Evolutionary conservation across 2,329 filamentous ascomycete species (phyloP).

Genomic region (Colletotrichum euphorbiae): DNA sequence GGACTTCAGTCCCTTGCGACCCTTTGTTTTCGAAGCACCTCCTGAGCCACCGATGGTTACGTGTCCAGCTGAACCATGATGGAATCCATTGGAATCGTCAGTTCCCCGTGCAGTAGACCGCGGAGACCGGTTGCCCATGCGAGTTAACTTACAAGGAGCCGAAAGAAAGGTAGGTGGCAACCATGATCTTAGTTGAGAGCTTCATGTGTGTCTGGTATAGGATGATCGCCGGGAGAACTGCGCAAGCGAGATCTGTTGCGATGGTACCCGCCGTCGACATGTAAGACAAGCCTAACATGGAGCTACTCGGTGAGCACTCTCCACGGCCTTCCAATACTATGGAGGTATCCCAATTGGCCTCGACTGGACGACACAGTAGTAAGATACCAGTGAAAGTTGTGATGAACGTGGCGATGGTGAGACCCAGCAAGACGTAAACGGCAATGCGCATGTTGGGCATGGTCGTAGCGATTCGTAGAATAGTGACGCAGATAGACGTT

Average conservation of each 20-base stretch:
- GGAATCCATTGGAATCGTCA: background rate
- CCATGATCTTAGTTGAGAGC: constrained; percentile 39
- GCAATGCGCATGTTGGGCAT: constrained; percentile 40
- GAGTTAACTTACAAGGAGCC: constrained; percentile 41
- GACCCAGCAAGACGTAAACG: constrained; percentile 40
- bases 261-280: constrained; percentile 49
- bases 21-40: constrained; percentile 24
- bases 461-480: constrained; percentile 48
- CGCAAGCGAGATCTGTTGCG: constrained; percentile 48
- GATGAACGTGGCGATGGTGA: constrained; percentile 44
- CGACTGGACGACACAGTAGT: constrained; percentile 41
- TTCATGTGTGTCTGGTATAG: constrained; percentile 49
- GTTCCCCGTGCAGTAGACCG: constrained; percentile 13
- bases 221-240: constrained; percentile 47
- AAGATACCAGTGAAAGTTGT: constrained; percentile 48
- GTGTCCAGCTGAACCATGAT: constrained; percentile 14
- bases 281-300: constrained; percentile 43
- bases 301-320: constrained; percentile 35
- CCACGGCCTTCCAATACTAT: constrained; percentile 45
- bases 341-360: constrained; percentile 43
- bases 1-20: constrained; percentile 30
- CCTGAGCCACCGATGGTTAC: constrained; percentile 40
- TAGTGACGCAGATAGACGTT: constrained; percentile 51
- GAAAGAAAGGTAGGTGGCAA: constrained; percentile 41
- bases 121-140: background rate